A percentile compares a stretch with the other conserved stretches of the same genome.
Evolutionary conservation across 2,329 filamentous ascomycete species (phyloP).

Genomic region (Helotiales sp.): DNA sequence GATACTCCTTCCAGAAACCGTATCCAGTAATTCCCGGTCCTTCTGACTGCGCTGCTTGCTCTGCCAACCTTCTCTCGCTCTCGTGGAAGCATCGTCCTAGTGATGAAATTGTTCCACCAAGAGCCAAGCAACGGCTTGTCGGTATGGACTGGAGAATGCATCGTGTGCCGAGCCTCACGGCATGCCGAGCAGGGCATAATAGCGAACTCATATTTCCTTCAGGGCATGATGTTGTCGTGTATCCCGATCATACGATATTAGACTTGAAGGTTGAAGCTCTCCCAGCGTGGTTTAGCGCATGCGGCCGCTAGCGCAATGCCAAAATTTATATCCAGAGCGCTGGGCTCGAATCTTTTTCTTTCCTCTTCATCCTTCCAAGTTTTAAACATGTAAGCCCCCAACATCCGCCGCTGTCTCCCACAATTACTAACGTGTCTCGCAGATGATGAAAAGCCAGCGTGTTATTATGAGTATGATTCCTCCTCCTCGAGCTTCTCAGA

Average conservation of each 20-base stretch:
- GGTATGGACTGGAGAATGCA: conserved; percentile 1
- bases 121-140: not conserved
- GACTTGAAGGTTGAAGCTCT: conserved; percentile 27
- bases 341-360: conserved; percentile 46
- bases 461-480: conserved; percentile 84
- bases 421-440: conserved; percentile 43
- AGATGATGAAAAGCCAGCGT: conserved; percentile 99
- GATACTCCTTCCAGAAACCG: conserved; percentile 39
- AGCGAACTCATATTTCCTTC: conserved; percentile 33
- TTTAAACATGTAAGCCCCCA: conserved; percentile 84
- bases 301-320: conserved; percentile 15
- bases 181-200: conserved; percentile 21
- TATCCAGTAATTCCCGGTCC: not conserved
- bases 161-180: conserved; percentile 8
- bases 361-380: conserved; percentile 96
- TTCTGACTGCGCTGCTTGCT: not conserved
- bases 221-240: conserved; percentile 15
- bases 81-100: conserved; percentile 27
- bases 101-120: not conserved
- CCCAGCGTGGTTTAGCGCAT: conserved; percentile 32
- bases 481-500: conserved; percentile 66
- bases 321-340: conserved; percentile 40
- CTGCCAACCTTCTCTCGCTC: conserved; percentile 15
- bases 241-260: conserved; percentile 1
- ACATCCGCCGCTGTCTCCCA: conserved; percentile 8